Evolutionary conservation across 257 asterid genomes (phyloP).

Genomic region (Solanum lignicaule): DNA sequence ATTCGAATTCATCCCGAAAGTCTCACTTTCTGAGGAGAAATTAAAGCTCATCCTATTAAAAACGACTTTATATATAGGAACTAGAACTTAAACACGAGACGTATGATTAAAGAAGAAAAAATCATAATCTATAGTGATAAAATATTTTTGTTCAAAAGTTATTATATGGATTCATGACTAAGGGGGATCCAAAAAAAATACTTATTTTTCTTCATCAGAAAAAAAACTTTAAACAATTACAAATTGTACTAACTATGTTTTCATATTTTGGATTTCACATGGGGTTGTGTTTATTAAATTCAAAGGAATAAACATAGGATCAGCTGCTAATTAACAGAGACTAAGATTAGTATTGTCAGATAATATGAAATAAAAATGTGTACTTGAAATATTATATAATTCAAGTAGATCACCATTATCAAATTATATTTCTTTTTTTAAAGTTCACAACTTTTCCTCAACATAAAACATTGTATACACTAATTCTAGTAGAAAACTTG

Average conservation of each 20-base stretch:
- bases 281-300: not conserved
- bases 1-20: not conserved
- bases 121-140: not conserved
- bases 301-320: constrained; percentile 11
- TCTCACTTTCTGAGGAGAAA: not conserved
- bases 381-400: not conserved
- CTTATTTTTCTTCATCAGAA: not conserved
- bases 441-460: not conserved
- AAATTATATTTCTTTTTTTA: not conserved
- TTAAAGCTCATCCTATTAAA: not conserved
- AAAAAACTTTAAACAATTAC: not conserved
- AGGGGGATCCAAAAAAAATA: not conserved
- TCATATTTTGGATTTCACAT: not conserved
- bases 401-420: not conserved
- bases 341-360: not conserved
- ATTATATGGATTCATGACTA: not conserved
- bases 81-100: not conserved
- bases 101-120: not conserved
- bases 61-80: not conserved
- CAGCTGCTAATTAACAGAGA: constrained; percentile 1
- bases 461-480: not conserved
- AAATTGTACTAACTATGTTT: not conserved
- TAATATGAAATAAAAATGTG: not conserved
- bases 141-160: not conserved
- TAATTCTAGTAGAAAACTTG: not conserved